phyloP scores from a whole-genome alignment of 2,329 filamentous ascomycete species.

The Xylariaceae sp. region DNA sequence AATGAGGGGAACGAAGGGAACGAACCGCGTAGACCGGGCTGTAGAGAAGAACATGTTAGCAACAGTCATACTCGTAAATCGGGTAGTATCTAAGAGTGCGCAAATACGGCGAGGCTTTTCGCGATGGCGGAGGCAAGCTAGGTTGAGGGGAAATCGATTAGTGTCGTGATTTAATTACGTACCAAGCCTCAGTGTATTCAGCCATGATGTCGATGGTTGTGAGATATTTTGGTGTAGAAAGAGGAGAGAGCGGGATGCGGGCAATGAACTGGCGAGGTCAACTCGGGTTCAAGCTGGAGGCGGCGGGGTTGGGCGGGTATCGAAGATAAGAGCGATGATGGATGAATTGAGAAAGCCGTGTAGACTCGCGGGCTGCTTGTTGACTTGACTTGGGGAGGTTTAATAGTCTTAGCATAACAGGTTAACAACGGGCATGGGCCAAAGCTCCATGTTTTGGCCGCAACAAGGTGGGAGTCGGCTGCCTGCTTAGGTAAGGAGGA shows the following conservation, averaged over 20 bases:
- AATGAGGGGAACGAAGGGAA: constrained; percentile 35
- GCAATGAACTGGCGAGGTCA: constrained; percentile 6
- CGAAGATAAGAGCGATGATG: constrained; percentile 12
- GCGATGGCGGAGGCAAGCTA: constrained; percentile 16
- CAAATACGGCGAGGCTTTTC: constrained; percentile 1
- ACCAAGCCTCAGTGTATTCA: constrained; percentile 33
- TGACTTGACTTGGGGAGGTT: constrained; percentile 17
- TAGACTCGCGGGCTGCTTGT: constrained; percentile 23
- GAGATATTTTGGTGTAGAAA: constrained; percentile 12
- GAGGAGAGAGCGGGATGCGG: constrained; percentile 9
- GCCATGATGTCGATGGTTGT: constrained; percentile 26
- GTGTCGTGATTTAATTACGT: constrained; percentile 28
- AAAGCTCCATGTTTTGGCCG: constrained; percentile 1
- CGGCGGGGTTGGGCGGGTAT: constrained; percentile 12
- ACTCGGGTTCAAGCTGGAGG: constrained; percentile 10
- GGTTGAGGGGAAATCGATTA: constrained; percentile 18
- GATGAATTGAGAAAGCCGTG: constrained; percentile 13
- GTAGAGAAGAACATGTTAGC: constrained; percentile 30
- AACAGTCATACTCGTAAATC: not conserved
- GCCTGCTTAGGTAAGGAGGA: constrained; percentile 20
- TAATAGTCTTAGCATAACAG: not conserved
- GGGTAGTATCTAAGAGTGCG: not conserved
- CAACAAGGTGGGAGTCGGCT: constrained; percentile 7
- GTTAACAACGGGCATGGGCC: not conserved
- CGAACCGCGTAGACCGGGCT: constrained; percentile 99